Evolutionary conservation across 1,284 basidiomycete genomes (phyloP).

Genomic region (Caloboletus inedulis): DNA sequence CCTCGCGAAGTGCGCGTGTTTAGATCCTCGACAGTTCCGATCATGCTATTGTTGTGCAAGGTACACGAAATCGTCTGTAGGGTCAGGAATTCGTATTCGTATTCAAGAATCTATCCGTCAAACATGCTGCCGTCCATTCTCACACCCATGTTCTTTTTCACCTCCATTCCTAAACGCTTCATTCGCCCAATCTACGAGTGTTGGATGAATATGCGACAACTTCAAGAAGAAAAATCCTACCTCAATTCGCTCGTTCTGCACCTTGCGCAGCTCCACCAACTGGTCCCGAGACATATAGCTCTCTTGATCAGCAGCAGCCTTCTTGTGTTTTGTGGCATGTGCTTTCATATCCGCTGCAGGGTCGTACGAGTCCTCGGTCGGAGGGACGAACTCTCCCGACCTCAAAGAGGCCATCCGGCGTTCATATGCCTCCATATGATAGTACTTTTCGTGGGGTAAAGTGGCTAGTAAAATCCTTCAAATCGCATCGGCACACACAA

Average conservation of each 20-base stretch:
- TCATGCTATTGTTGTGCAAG: background rate
- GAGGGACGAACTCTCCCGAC: slow-evolving; percentile 72
- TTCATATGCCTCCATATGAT: slow-evolving; percentile 80
- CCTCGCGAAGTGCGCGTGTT: slow-evolving; percentile 21
- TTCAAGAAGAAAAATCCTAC: slow-evolving; percentile 36
- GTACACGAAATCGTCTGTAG: too few species aligned
- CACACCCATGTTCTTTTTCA: slow-evolving; percentile 77
- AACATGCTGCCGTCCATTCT: slow-evolving; percentile 68
- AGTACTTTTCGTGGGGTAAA: slow-evolving; percentile 88
- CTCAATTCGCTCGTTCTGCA: slow-evolving; percentile 80
- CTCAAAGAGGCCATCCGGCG: slow-evolving; percentile 77
- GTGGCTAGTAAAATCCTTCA: slow-evolving; percentile 52
- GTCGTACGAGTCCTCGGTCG: slow-evolving; percentile 69
- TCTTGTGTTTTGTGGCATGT: slow-evolving; percentile 64
- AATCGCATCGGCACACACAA: background rate
- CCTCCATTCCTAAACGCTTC: slow-evolving; percentile 79
- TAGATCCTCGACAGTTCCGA: background rate
- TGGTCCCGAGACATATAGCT: slow-evolving; percentile 75
- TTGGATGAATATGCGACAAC: background rate
- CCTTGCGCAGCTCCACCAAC: slow-evolving; percentile 71
- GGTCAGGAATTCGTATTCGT: too few species aligned
- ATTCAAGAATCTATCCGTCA: slow-evolving; percentile 36
- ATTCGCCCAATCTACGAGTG: slow-evolving; percentile 64
- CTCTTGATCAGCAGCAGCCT: slow-evolving; percentile 57
- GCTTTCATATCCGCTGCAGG: slow-evolving; percentile 77